Evolutionary conservation across 2,329 filamentous ascomycete genomes (phyloP).

Genomic region (Aureobasidium sp.): DNA sequence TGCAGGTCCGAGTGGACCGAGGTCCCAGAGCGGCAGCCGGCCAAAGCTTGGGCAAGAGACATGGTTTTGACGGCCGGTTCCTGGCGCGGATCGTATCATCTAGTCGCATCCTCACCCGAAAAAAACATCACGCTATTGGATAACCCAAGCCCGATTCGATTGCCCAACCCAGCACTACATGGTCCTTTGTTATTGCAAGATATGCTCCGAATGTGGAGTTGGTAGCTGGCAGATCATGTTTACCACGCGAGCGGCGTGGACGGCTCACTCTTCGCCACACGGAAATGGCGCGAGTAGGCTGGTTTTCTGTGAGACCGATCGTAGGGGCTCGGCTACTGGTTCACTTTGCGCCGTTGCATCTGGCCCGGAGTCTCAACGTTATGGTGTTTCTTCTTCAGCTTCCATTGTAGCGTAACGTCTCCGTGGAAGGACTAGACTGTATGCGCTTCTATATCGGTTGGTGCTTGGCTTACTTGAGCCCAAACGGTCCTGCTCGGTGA

Average conservation of each 20-base stretch:
- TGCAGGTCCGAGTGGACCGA: slow-evolving; percentile 10
- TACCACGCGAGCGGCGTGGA: slow-evolving; percentile 5
- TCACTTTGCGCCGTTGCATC: slow-evolving; percentile 12
- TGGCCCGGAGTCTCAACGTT: slow-evolving; percentile 14
- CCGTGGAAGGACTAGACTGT: slow-evolving; percentile 11
- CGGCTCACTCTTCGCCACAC: slow-evolving; percentile 1
- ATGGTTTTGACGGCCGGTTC: slow-evolving; percentile 9
- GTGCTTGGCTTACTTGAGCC: slow-evolving; percentile 11
- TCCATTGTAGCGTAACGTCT: slow-evolving; percentile 13
- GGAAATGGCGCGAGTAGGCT: slow-evolving; percentile 10
- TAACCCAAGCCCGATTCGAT: background rate
- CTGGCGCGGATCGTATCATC: background rate
- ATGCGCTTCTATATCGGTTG: slow-evolving; percentile 14
- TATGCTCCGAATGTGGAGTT: slow-evolving; percentile 1
- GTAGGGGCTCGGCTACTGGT: slow-evolving; percentile 12
- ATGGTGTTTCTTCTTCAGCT: slow-evolving; percentile 8
- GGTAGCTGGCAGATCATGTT: background rate
- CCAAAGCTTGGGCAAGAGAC: background rate
- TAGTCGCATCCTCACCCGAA: slow-evolving; percentile 7
- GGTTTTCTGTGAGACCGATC: background rate
- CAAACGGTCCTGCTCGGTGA: slow-evolving; percentile 11
- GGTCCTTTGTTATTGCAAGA: background rate
- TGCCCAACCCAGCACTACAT: slow-evolving; percentile 1
- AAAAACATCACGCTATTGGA: slow-evolving; percentile 12
- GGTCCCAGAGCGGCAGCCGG: background rate